Evolutionary conservation across 2,329 filamentous ascomycete species (phyloP).

Genomic region (Sarocladiaceae sp.): DNA sequence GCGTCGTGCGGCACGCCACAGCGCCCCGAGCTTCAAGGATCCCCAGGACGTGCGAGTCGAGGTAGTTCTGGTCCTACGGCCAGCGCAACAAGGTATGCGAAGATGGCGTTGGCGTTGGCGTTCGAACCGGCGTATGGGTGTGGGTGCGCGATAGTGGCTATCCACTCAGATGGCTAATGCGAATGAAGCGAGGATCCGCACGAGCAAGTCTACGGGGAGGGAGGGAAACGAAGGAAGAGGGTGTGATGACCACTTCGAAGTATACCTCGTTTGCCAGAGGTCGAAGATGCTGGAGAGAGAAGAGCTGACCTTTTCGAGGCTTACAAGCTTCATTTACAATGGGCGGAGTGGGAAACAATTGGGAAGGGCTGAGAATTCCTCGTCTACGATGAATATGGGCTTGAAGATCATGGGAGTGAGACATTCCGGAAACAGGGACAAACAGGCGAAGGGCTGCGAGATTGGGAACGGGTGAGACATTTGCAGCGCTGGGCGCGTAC

Average conservation of each 20-base stretch:
- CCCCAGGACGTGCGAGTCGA: neutral
- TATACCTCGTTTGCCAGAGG: too few relatives aligned
- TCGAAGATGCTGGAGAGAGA: too few relatives aligned
- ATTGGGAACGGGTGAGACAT: neutral
- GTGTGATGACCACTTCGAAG: too few relatives aligned
- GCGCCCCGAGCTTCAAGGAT: neutral
- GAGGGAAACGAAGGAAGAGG: neutral
- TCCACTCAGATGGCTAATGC: neutral
- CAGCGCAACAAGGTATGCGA: neutral
- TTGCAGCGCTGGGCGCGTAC: too few relatives aligned
- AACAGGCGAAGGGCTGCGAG: neutral
- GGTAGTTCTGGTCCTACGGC: neutral
- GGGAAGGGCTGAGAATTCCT: neutral
- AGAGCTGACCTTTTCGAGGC: neutral
- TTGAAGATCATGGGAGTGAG: conserved; percentile 5
- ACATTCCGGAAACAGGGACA: conserved; percentile 6
- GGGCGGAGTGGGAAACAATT: neutral
- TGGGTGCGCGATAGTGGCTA: conserved; percentile 1
- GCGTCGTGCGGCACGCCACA: neutral
- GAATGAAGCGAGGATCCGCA: conserved; percentile 5
- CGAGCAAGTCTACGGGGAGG: neutral
- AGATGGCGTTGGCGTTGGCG: neutral
- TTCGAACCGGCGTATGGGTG: neutral
- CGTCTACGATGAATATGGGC: neutral
- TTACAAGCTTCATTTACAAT: too few relatives aligned